Evolutionary conservation across 495 filamentous ascomycete species (phyloP), one percentile per base, ranked within the genome.

Genomic region (Neurospora intermedia): DNA sequence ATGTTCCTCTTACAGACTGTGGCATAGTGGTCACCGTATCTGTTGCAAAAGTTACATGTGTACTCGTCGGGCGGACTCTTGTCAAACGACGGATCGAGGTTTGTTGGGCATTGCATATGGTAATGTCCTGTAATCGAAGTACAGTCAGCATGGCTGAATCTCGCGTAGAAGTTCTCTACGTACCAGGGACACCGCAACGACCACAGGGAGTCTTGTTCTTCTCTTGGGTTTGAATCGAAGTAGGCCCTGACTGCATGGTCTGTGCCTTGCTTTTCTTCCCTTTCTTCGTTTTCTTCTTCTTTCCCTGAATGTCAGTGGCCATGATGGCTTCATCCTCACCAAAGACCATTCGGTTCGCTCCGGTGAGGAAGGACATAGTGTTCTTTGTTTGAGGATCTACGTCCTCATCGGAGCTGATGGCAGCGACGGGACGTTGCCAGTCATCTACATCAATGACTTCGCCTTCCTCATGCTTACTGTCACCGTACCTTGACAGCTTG

Each of bases 91-190:
- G 83, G 81, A 66, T 85, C 81, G 10, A 82, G 4, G 69, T 81
- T 84, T 9, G 82, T 85, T 20, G 83, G 83, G 71, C 85, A 86
- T 15, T 74, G 43, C 43, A 79, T 71, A 35, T 83, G 74, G 72
- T 75, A 76, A 70, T 86, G 85, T 15, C 82, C 85, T 87, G 71
- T 38, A 2, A 38, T 31, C n/a, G 20, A 18, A 70, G n/a, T 48
- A 16, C 3, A 18, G 35, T 66, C 35, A 66, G 54, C 54, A 66
- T 66, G 54, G 54, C 15, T 66, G 27, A 66, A 35, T 2, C 54
- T 18, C 23, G 16, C 27, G 18, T 0, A 66, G 15, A 38, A 7
- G n/a, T 40, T 5, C 40, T 35, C 9, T 16, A 66, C 78, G 72
- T 79, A 81, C 82, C 81, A 79, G 76, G 71, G 18, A 73, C 23